Evolutionary conservation across 257 asterid genomes (phyloP).

Genomic region (Scutellaria baicalensis): DNA sequence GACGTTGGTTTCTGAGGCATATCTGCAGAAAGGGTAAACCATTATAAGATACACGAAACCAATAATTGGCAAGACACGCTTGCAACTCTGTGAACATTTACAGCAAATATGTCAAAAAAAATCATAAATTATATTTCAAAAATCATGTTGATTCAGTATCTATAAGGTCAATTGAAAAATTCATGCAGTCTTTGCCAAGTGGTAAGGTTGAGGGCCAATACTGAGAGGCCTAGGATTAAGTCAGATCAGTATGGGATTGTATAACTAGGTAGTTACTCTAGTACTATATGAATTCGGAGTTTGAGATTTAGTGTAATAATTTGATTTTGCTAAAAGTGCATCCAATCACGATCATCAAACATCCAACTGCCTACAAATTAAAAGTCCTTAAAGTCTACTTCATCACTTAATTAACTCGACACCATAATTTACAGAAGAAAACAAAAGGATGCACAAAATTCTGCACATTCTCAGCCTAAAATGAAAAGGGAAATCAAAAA

Average conservation of each 20-base stretch:
- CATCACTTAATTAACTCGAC: background rate
- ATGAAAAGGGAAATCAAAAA: no score
- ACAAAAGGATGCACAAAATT: no score
- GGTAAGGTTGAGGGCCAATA: background rate
- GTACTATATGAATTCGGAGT: background rate
- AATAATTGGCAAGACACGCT: background rate
- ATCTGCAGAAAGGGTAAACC: slow-evolving; percentile 40
- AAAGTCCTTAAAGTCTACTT: background rate
- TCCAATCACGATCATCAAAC: background rate
- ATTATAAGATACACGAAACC: background rate
- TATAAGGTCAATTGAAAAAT: background rate
- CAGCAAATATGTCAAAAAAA: background rate
- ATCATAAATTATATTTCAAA: background rate
- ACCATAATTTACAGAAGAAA: background rate
- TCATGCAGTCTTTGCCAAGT: background rate
- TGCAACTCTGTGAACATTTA: background rate
- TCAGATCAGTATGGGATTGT: background rate
- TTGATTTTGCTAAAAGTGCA: background rate
- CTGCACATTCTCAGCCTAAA: no score
- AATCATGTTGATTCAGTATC: background rate
- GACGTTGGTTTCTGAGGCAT: slow-evolving; percentile 44
- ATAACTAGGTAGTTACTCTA: background rate
- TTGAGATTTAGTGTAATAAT: background rate
- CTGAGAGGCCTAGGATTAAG: background rate
- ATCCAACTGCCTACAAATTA: background rate